Evolutionary conservation across 1,284 basidiomycete genomes (phyloP).

Genomic region (Psilocybe mexicana): DNA sequence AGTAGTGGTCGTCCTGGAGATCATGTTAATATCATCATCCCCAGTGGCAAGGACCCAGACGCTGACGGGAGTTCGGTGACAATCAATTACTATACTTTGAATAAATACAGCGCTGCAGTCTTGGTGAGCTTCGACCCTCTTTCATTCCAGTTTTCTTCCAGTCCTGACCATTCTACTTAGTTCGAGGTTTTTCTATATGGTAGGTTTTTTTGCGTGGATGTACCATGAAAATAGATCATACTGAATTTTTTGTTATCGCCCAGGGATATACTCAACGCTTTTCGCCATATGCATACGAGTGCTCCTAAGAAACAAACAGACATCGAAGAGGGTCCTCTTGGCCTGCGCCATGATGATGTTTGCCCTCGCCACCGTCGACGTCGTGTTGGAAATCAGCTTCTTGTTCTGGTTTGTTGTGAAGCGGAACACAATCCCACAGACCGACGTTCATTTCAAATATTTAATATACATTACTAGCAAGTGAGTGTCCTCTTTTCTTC

Average conservation of each 20-base stretch:
- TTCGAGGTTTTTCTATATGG: conserved; percentile 28
- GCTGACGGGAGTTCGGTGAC: conserved; percentile 3
- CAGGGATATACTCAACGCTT: conserved; percentile 25
- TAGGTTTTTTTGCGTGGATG: conserved; percentile 5
- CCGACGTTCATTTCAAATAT: conserved; percentile 29
- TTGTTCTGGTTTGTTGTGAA: conserved; percentile 26
- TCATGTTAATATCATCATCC: conserved; percentile 20
- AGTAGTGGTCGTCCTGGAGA: conserved; percentile 7
- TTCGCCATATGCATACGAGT: conserved; percentile 26
- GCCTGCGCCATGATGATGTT: conserved; percentile 26
- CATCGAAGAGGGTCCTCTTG: conserved; percentile 22
- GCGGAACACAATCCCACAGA: conserved; percentile 23
- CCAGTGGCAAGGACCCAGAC: conserved; percentile 13
- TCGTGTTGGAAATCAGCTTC: conserved; percentile 25
- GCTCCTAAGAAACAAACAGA: conserved; percentile 23
- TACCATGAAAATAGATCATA: background rate
- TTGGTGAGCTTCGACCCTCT: conserved; percentile 15
- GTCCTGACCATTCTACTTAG: conserved; percentile 10
- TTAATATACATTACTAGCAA: conserved; percentile 32
- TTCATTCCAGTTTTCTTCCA: background rate
- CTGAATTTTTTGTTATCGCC: background rate
- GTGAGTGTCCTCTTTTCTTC: conserved; percentile 15
- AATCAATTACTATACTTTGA: conserved; percentile 21
- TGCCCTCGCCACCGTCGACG: conserved; percentile 24
- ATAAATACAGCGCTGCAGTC: conserved; percentile 26